Evolutionary conservation across 257 asterid species (phyloP), one percentile per base, ranked within the genome.

Genomic region (Jacaranda mimosifolia): DNA sequence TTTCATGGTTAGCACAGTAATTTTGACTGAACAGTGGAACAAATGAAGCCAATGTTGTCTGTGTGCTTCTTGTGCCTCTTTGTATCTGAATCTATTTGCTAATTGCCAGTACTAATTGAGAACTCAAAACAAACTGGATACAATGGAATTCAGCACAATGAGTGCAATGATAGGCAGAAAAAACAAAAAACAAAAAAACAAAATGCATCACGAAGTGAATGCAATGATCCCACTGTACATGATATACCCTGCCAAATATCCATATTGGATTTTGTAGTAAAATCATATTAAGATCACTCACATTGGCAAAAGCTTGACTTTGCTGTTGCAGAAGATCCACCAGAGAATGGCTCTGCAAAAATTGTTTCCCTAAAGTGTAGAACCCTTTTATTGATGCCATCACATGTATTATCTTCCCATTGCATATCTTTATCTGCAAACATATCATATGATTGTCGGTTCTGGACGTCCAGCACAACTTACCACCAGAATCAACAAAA

Each of bases 291-390:
- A 42, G 81, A 76, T 63, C 75, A 81, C 97, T 85, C 83, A 92
- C 99, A 75, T 93, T 92, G 73, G 97, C 95, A 78, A 96, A 96
- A 79, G 97, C 98, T 89, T 87, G 99, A 81, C 99, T 96, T 79
- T 93, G 97, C 85, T 93, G 99, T 82, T 96, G 99, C 84, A 96
- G 91, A 87, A 96, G 98, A 91, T 96, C 99, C 76, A 93, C 95
- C 89, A 96, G 88, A 77, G 97, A 91, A 83, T 91, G 95, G 80
- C 93, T 91, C 76, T 74, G 96, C 73, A 92, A 38, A 79, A 82
- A 81, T 68, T 94, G 97, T 77, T 91, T 96, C 48, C 98, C 98
- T 60, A 75, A 72, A 21, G 95, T 89, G 81, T 93, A 90, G 90
- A 93, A 96, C 72, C 99, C 99, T 80, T 89, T 89, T 69, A 10